Evolutionary conservation across 2,329 filamentous ascomycete species (phyloP), one percentile per base, ranked within the genome.

Genomic region (Ophiocordyceps australis): DNA sequence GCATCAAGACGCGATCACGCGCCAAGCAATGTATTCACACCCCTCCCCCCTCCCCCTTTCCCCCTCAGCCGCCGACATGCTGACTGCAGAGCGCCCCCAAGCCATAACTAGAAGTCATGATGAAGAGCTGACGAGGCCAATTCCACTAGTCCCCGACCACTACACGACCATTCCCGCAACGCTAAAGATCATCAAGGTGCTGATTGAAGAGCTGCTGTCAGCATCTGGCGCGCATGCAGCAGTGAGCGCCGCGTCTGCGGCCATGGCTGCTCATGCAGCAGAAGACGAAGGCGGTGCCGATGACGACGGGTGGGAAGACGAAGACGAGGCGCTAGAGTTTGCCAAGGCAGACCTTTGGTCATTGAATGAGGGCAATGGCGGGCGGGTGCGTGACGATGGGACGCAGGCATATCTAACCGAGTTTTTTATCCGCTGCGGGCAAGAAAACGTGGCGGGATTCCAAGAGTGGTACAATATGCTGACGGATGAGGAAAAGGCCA

Each of bases 121-220:
- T n/a, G n/a, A n/a, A n/a, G n/a, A n/a, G n/a, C n/a, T n/a, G n/a
- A n/a, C n/a, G n/a, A n/a, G n/a, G n/a, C n/a, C n/a, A n/a, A n/a
- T n/a, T 13, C 14, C 32, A 30, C 20, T 43, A 79, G 74, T 86
- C 45, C 89, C 89, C 11, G 85, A 94, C 45, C 74, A 77, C 46
- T 95, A 76, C 55, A 94, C 83, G 5, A 70, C 79, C 32, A 72
- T 98, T 30, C 71, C 85, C 0, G 85, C 85, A 0, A 74, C 81
- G 2, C 65, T 98, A 43, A 98, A 98, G 57, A 94, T 98, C 32
- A 57, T 95, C 51, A 98, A 98, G 58, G 76, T 95, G 4, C 68
- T 98, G 7, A 76, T 95, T 24, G 82, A 93, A 43, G 89, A 98
- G 53, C 68, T 98, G 4, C 61, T 79, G 5, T 82, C 80, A 0